Evolutionary conservation across 2,329 filamentous ascomycete genomes (phyloP), one percentile per base, ranked within the genome.

Genomic region (Penicillium sp.): DNA sequence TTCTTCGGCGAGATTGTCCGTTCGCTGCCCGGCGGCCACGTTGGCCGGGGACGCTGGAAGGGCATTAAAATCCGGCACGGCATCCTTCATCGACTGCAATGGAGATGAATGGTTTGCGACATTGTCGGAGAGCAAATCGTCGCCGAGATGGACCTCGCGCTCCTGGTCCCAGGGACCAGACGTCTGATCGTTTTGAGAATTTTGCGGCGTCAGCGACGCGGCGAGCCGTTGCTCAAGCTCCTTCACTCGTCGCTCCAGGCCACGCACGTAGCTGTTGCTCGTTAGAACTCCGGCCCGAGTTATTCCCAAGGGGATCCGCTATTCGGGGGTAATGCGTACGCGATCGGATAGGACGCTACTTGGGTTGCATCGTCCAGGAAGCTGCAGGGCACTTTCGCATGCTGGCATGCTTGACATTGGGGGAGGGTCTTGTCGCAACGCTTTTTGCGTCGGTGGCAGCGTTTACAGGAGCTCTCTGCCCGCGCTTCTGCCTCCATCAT

Each of bases 391-490:
- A 70, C 58, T 13, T 57, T 54, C 4, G 68, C 68, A 16, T 51
- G 47, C 10, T 50, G 50, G 46, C 69, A 72, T 28, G 68, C 69
- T 6, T 61, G 54, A 42, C 69, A 72, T 21, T 58, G 50, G 1
- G 69, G 69, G 14, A 72, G 43, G 2, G 39, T 43, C 8, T 65
- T 57, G 49, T 72, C 69, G 41, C 69, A 72, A 32, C 63, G 59
- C 57, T 72, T 72, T 50, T 72, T 72, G 15, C 69, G 51, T 30
- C 60, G 61, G 45, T 71, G 64, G 39, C 69, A 72, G 9, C 69
- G 17, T 54, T 68, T 30, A 63, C 67, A 70, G 6, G 65, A 69
- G 27, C 39, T 54, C 23, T 51, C 42, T 10, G 55, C 53, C 16
- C 52, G 40, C n/a, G 50, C 52, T 19, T 45, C 32, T 15, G 40